Percentiles rank a stretch among this genome's conserved stretches.
These are phyloP conservation scores for Iris pallida DNA, from an alignment of 116 monocot species.

Conservation along the genomic window DNA sequence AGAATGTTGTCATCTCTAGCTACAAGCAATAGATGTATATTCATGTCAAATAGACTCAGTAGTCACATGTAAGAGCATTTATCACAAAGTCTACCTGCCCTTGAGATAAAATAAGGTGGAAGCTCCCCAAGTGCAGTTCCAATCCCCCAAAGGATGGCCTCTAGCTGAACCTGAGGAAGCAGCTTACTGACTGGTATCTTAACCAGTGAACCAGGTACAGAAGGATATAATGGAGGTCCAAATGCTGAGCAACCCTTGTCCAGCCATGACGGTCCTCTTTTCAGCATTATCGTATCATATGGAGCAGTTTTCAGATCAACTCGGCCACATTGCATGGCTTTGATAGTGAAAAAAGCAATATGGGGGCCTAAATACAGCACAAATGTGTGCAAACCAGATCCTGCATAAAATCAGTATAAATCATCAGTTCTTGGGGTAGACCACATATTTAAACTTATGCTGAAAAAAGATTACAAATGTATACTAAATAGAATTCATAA, in stretches of 20 bases:
- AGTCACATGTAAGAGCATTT: too few species aligned
- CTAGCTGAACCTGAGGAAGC: constrained; percentile 64
- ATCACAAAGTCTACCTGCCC: constrained; percentile 52
- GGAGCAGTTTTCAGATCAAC: constrained; percentile 75
- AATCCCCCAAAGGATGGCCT: constrained; percentile 84
- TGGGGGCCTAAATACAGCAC: constrained; percentile 86
- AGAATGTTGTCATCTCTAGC: too few species aligned
- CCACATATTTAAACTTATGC: too few species aligned
- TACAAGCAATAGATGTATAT: too few species aligned
- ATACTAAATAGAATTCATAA: too few species aligned
- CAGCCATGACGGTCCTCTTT: constrained; percentile 74
- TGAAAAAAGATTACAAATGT: too few species aligned
- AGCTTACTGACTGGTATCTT: constrained; percentile 59
- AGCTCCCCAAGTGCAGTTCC: constrained; percentile 93
- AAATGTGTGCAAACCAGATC: constrained; percentile 92
- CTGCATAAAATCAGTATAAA: constrained; percentile 23
- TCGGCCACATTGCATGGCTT: constrained; percentile 69
- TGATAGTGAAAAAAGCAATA: constrained; percentile 77
- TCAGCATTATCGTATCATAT: constrained; percentile 84
- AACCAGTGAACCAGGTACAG: constrained; percentile 37
- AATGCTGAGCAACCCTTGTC: constrained; percentile 64
- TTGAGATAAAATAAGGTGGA: constrained; percentile 90
- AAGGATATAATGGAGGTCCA: constrained; percentile 62
- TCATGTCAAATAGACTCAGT: too few species aligned
- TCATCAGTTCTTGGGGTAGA: background rate